phyloP scores from a whole-genome alignment of 208 protist genomes.

The Acanthamoeba sp. region DNA sequence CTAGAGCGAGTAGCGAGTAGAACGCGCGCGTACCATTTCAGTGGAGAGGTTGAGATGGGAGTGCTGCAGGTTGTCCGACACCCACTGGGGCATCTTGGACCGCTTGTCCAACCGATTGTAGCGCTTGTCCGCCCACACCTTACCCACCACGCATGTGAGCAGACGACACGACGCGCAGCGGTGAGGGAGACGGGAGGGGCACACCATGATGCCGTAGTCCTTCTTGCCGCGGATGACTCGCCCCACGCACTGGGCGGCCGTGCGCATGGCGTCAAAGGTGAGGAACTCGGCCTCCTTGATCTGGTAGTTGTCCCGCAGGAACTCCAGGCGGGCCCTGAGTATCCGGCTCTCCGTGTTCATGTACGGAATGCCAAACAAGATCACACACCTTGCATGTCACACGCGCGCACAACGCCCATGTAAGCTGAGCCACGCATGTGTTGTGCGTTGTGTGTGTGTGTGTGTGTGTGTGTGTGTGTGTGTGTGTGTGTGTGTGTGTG shows the following conservation, averaged over 20 bases:
- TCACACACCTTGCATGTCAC: constrained; percentile 93
- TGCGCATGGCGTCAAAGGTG: constrained; percentile 98
- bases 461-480: background rate
- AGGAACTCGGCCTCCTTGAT: constrained; percentile 98
- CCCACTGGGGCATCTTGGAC: constrained; percentile 92
- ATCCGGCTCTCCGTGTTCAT: constrained; percentile 90
- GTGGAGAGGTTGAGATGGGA: constrained; percentile 87
- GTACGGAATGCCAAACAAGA: constrained; percentile 98
- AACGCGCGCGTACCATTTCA: constrained; percentile 78
- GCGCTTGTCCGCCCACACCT: constrained; percentile 84
- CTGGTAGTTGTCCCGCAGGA: constrained; percentile 95
- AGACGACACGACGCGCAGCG: background rate
- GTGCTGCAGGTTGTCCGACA: constrained; percentile 84
- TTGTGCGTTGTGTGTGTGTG: too few relatives aligned
- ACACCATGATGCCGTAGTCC: constrained; percentile 99
- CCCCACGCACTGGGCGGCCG: constrained; percentile 99
- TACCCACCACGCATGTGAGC: background rate
- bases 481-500: constrained; percentile 8
- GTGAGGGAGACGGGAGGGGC: constrained; percentile 95
- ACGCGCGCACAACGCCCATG: background rate
- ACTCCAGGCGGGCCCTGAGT: constrained; percentile 89
- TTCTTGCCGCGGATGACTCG: constrained; percentile 99
- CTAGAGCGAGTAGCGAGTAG: background rate
- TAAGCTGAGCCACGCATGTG: background rate
- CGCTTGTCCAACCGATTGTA: constrained; percentile 97